Conservation (phyloP, 2,329 filamentous ascomycete genomes). For the Cladosporium colombiae region DNA sequence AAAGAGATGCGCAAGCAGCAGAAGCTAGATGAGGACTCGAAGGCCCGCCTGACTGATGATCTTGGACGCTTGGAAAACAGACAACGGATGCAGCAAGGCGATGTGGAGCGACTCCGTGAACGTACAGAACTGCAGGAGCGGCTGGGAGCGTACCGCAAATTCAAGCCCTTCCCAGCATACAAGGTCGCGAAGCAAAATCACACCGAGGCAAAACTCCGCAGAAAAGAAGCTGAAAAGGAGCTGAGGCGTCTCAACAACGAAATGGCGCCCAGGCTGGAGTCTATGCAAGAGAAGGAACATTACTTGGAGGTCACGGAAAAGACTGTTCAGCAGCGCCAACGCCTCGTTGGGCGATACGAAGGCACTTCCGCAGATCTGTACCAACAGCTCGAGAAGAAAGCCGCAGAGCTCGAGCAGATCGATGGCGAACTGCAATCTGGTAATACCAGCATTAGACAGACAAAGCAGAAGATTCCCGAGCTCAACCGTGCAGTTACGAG, state of each 20-base stretch:
- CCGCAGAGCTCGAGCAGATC: constrained; percentile 37
- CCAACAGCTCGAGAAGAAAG: constrained; percentile 40
- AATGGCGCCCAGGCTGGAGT: constrained; percentile 67
- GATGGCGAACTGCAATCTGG: constrained; percentile 44
- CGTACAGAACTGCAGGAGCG: constrained; percentile 67
- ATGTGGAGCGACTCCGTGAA: constrained; percentile 81
- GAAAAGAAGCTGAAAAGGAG: constrained; percentile 57
- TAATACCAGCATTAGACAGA: constrained; percentile 44
- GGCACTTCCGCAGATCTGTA: constrained; percentile 45
- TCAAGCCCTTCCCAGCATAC: constrained; percentile 67
- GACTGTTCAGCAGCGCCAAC: constrained; percentile 58
- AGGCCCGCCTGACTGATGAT: constrained; percentile 61
- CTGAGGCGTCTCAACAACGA: constrained; percentile 61
- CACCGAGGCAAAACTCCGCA: constrained; percentile 56
- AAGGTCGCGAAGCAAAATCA: constrained; percentile 54
- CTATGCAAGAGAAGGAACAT: constrained; percentile 67
- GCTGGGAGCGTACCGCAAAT: constrained; percentile 65
- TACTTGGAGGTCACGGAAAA: constrained; percentile 63
- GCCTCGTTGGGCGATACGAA: constrained; percentile 57
- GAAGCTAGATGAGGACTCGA: constrained; percentile 54
- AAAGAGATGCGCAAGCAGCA: constrained; percentile 70
- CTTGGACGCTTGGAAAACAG: constrained; percentile 69
- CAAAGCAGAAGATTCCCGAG: constrained; percentile 33
- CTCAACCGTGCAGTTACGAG: constrained; percentile 56
- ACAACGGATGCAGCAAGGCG: constrained; percentile 72